Conservation (phyloP, 805 yeast genomes). For the Spencermartinsiella europaea region DNA sequence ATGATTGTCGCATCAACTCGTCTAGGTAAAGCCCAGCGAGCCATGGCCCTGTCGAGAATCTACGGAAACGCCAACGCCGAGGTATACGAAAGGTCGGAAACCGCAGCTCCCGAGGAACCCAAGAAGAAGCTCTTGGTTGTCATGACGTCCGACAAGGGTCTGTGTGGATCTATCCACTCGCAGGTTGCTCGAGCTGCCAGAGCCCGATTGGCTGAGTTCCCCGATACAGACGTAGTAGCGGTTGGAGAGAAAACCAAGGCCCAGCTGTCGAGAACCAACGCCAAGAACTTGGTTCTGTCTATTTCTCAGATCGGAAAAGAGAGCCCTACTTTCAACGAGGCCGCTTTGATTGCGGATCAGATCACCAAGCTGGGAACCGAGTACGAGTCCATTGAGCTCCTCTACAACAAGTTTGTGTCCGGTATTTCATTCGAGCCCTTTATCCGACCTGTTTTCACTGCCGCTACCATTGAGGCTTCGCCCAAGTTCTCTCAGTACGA, state of each 20-base stretch:
- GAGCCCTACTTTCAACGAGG: conserved; percentile 90
- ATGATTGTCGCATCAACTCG: conserved; percentile 98
- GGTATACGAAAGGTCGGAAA: conserved; percentile 78
- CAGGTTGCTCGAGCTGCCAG: conserved; percentile 89
- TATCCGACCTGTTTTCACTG: conserved; percentile 57
- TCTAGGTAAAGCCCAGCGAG: conserved; percentile 90
- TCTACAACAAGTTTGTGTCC: conserved; percentile 81
- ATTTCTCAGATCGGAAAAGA: conserved; percentile 94
- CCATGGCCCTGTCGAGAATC: conserved; percentile 81
- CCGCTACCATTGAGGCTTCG: conserved; percentile 70
- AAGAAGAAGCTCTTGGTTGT: conserved; percentile 75
- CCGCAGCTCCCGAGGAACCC: conserved; percentile 47
- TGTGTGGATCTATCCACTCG: conserved; percentile 98
- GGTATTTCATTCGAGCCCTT: conserved; percentile 90
- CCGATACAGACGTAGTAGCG: conserved; percentile 73
- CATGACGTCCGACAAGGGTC: conserved; percentile 94
- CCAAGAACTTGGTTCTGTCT: conserved; percentile 62
- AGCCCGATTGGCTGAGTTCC: conserved; percentile 52
- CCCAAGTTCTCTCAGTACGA: conserved; percentile 81
- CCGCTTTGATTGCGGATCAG: conserved; percentile 83
- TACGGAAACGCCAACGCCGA: conserved; percentile 76
- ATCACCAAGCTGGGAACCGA: conserved; percentile 50
- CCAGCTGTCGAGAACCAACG: conserved; percentile 80
- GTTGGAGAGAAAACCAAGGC: conserved; percentile 92
- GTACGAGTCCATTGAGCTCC: conserved; percentile 73